phyloP scores from a whole-genome alignment of 2,329 filamentous ascomycete genomes.

The Pseudocercospora macadamiae region DNA sequence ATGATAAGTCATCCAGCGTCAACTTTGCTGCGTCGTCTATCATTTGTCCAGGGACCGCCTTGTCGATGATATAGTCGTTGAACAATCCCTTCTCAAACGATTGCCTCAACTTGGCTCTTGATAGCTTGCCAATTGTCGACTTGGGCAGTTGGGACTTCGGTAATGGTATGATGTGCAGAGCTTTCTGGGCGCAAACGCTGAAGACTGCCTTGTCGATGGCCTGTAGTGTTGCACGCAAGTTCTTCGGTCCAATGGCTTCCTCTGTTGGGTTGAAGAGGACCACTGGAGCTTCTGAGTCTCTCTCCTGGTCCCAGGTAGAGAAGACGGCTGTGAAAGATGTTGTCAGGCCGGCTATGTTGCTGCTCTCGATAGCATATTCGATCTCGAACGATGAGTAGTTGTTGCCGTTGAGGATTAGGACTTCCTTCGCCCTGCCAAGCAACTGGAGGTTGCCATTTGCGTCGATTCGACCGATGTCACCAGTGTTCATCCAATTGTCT shows the following conservation, averaged over 20 bases:
- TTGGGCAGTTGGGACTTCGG: conserved; percentile 25
- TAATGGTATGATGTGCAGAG: conserved; percentile 25
- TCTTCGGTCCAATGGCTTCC: conserved; percentile 23
- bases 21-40: neutral
- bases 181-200: conserved; percentile 25
- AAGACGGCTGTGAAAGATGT: conserved; percentile 27
- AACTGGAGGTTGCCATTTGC: conserved; percentile 26
- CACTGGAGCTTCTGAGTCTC: conserved; percentile 24
- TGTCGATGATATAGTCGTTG: conserved; percentile 18
- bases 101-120: conserved; percentile 25
- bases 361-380: conserved; percentile 28
- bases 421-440: conserved; percentile 29
- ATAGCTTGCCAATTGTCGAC: conserved; percentile 32
- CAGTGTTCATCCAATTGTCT: conserved; percentile 44
- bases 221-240: conserved; percentile 20
- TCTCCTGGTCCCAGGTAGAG: conserved; percentile 26
- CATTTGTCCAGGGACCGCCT: neutral
- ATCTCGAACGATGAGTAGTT: conserved; percentile 31
- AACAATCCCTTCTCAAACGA: conserved; percentile 22
- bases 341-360: conserved; percentile 18
- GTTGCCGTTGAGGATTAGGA: conserved; percentile 30
- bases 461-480: conserved; percentile 27
- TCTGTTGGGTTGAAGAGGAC: conserved; percentile 30
- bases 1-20: conserved; percentile 13
- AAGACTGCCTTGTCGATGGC: conserved; percentile 24